Evolutionary conservation across 1,284 basidiomycete genomes (phyloP).

Genomic region (Cryptococcus sp.): DNA sequence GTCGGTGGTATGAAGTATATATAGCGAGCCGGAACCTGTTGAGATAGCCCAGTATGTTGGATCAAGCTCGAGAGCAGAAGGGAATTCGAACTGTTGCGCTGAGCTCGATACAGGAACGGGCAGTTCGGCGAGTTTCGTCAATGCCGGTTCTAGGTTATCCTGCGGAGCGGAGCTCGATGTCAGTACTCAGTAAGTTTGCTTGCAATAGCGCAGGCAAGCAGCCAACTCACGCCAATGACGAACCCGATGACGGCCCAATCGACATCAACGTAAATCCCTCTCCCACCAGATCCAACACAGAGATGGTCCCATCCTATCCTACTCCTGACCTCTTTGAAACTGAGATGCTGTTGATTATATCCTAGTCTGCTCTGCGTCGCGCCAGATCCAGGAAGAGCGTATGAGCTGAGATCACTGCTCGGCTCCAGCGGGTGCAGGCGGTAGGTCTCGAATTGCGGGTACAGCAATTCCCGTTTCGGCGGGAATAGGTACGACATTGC

Average conservation of each 20-base stretch:
- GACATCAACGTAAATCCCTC: conserved; percentile 68
- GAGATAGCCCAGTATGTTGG: conserved; percentile 62
- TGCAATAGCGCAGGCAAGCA: too few relatives aligned
- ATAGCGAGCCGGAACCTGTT: conserved; percentile 71
- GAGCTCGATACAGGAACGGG: conserved; percentile 53
- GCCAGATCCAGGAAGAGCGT: conserved; percentile 33
- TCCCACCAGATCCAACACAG: conserved; percentile 56
- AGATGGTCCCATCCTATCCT: conserved; percentile 85
- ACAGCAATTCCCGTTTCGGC: conserved; percentile 29
- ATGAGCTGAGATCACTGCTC: conserved; percentile 24
- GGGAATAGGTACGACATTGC: conserved; percentile 39
- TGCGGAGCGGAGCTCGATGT: conserved; percentile 41
- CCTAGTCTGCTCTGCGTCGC: conserved; percentile 45
- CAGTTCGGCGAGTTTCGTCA: conserved; percentile 63
- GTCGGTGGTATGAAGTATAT: conserved; percentile 56
- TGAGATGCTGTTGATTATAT: conserved; percentile 33
- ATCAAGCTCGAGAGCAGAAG: conserved; percentile 66
- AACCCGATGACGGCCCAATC: conserved; percentile 66
- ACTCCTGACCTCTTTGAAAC: conserved; percentile 67
- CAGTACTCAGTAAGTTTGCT: too few relatives aligned
- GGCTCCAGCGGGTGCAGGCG: conserved; percentile 42
- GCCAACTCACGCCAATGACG: conserved; percentile 54
- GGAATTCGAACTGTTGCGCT: conserved; percentile 64
- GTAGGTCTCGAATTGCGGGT: conserved; percentile 50
- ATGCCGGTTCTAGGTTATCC: conserved; percentile 60